Base-by-base conservation (phyloP, 208 protist species). In the Naegleria gruberi region DNA sequence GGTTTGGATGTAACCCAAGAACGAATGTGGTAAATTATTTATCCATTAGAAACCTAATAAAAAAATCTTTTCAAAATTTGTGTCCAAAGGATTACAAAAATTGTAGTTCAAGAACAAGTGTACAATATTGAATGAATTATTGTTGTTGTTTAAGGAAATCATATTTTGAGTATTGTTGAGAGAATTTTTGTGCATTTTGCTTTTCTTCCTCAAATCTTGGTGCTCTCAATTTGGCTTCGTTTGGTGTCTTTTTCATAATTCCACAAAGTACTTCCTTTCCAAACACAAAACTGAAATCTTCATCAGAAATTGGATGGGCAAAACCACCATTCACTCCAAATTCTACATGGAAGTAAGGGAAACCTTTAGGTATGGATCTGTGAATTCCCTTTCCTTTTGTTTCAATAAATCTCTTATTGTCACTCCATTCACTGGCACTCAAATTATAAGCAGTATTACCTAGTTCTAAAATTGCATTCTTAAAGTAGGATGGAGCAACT, bases 331-430 rank as follows among this genome's bases (percentile, higher is more conserved):
- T 43, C 4, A 77, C 2, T 37, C 17, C 37, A 45, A 89, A 89
- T 45, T 89, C 86, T 41, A 89, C 86, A 45, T 89, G 86, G 17
- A 89, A 89, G 26, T 89, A 89, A 34, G 86, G 47, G 34, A 89
- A 89, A n/a, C 26, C 86, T 46, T 77, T 77, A 34, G 86, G 86
- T 30, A 89, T 34, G 19, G n/a, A 45, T n/a, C 34, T 65, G 4
- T 42, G 30, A 17, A 89, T 73, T 40, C 51, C 51, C 34, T 46
- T 89, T 40, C 51, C 86, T 77, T 19, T 89, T 8, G 86, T 89
- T 4, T 89, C 86, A n/a, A 89, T 77, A 0, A 89, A 37, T 19
- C 46, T 73, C 34, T 41, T 43, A 34, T 89, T 89, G n/a, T 89
- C 37, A 19, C 34, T n/a, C 40, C 40, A 77, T 8, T 77, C 45